phyloP scores from a whole-genome alignment of 1,139 yeast genomes.

The Lodderomyces parapsilosis region DNA sequence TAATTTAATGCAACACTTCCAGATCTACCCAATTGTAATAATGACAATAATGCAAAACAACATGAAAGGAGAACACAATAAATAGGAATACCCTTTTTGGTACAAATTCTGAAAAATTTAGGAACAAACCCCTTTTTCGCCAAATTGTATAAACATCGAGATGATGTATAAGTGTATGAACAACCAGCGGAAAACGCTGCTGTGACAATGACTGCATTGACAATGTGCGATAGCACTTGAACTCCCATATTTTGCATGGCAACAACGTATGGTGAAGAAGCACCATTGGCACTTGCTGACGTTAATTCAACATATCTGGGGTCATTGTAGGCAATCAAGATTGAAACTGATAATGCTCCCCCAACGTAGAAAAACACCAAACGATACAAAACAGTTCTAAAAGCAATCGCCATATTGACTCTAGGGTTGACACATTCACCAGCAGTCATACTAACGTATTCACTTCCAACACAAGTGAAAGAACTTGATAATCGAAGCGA shows the following conservation, averaged over 20 bases:
- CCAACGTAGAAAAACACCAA: constrained; percentile 66
- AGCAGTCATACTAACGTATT: constrained; percentile 79
- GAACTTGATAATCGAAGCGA: constrained; percentile 55
- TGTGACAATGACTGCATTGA: constrained; percentile 28
- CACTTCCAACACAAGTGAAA: constrained; percentile 82
- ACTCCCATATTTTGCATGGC: constrained; percentile 44
- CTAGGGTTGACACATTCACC: constrained; percentile 82
- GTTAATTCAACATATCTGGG: constrained; percentile 29
- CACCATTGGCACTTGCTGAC: constrained; percentile 22
- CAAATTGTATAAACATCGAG: constrained; percentile 43
- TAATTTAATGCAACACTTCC: constrained; percentile 27
- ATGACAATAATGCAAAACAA: constrained; percentile 27
- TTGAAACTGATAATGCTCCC: constrained; percentile 41
- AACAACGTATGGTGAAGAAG: constrained; percentile 46
- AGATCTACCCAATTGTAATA: constrained; percentile 23
- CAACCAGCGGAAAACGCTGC: constrained; percentile 48
- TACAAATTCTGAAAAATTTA: constrained; percentile 31
- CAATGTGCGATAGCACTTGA: constrained; percentile 39
- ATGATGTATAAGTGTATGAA: constrained; percentile 42
- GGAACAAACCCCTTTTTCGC: constrained; percentile 43
- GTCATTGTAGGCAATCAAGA: constrained; percentile 43
- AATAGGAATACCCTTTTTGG: constrained; percentile 21
- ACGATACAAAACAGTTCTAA: constrained; percentile 72
- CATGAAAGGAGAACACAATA: constrained; percentile 30
- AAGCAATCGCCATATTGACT: constrained; percentile 73